These are phyloP conservation scores for Didymella arachidicola DNA, from an alignment of 2,329 filamentous ascomycete species.

Conservation along the genomic window DNA sequence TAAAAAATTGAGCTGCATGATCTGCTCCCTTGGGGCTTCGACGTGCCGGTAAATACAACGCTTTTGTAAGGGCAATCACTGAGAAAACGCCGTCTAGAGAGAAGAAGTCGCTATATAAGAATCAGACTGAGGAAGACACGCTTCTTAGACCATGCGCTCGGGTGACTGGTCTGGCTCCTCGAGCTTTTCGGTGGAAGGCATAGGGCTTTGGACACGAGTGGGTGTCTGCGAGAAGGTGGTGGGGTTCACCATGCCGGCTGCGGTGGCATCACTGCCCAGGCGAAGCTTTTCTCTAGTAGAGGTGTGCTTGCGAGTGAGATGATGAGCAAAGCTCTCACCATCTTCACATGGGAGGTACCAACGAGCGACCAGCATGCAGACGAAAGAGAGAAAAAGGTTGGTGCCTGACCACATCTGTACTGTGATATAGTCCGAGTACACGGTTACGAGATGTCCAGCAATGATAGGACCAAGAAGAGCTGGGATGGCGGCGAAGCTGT, in stretches of 20 bases:
- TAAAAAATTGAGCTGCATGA: slow-evolving; percentile 14
- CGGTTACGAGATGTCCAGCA: slow-evolving; percentile 55
- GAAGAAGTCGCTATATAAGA: not conserved
- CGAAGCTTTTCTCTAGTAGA: slow-evolving; percentile 20
- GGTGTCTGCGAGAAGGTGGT: slow-evolving; percentile 14
- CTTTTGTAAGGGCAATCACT: not conserved
- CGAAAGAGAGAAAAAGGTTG: slow-evolving; percentile 52
- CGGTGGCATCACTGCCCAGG: slow-evolving; percentile 14
- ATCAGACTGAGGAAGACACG: no score
- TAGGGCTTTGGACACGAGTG: slow-evolving; percentile 11
- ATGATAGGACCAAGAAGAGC: slow-evolving; percentile 58
- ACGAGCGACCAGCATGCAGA: slow-evolving; percentile 51
- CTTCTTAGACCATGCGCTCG: slow-evolving; percentile 25
- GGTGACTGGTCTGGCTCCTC: slow-evolving; percentile 25
- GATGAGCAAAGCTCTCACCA: slow-evolving; percentile 31
- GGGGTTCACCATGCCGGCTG: slow-evolving; percentile 6
- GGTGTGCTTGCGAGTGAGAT: slow-evolving; percentile 10
- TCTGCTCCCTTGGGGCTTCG: slow-evolving; percentile 1
- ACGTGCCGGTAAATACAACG: not conserved
- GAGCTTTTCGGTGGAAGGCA: slow-evolving; percentile 23
- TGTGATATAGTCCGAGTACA: slow-evolving; percentile 53
- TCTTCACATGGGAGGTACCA: slow-evolving; percentile 44
- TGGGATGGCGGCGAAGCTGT: slow-evolving; percentile 55
- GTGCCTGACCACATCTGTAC: slow-evolving; percentile 59
- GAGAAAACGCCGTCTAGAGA: not conserved